phyloP scores from a whole-genome alignment of 257 asterid species.

The Solanum sitiens region DNA sequence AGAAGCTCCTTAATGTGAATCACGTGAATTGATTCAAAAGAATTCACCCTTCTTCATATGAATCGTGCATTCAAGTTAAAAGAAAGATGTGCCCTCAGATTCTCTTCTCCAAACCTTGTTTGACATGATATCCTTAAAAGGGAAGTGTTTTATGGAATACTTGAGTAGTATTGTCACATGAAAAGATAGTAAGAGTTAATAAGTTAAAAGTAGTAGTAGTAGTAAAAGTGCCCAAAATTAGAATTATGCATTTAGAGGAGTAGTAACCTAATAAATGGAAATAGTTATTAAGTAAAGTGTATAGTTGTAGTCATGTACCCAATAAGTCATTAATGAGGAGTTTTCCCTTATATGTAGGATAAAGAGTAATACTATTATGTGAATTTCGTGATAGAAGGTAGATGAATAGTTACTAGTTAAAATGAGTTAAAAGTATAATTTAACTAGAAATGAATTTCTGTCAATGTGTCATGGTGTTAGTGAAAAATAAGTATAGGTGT shows the following conservation, averaged over 20 bases:
- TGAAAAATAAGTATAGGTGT: neutral
- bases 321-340: neutral
- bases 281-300: neutral
- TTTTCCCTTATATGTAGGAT: neutral
- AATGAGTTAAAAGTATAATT: neutral
- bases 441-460: neutral
- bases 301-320: neutral
- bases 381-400: neutral
- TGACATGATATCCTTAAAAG: neutral
- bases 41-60: neutral
- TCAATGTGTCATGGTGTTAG: neutral
- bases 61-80: neutral
- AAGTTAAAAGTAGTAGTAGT: neutral
- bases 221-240: neutral
- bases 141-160: neutral
- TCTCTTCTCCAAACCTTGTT: neutral
- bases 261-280: neutral
- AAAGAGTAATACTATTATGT: neutral
- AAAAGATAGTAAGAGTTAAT: neutral
- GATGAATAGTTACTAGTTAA: neutral
- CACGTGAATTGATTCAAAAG: neutral
- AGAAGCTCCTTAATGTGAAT: neutral
- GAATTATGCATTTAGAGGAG: neutral
- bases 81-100: neutral
- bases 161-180: neutral